Percentiles rank a stretch among this genome's conserved stretches.
phyloP scores from a whole-genome alignment of 176 grass and related monocot genomes.

The Metroxylon sagu region DNA sequence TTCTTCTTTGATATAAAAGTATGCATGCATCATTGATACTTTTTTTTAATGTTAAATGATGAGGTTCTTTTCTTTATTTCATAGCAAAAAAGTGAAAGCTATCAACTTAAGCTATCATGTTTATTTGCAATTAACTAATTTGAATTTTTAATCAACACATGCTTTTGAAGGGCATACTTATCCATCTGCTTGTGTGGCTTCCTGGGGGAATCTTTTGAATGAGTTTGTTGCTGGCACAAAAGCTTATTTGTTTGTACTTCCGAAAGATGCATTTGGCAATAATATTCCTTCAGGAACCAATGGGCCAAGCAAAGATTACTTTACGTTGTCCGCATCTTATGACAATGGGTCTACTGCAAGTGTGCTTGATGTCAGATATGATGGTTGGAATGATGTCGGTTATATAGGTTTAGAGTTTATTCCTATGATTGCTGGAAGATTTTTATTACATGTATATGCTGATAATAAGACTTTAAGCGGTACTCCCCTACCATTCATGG shows the following conservation, averaged over 20 bases:
- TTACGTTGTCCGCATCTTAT: constrained; percentile 24
- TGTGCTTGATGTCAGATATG: constrained; percentile 30
- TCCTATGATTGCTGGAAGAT: constrained; percentile 25
- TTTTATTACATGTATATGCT: constrained; percentile 44
- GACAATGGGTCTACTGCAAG: constrained; percentile 29
- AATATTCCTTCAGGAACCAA: constrained; percentile 7
- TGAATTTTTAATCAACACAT: no score
- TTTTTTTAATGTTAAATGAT: no score
- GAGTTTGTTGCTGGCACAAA: constrained; percentile 31
- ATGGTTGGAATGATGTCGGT: constrained; percentile 45
- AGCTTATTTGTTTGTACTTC: constrained; percentile 32
- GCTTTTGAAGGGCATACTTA: constrained; percentile 26
- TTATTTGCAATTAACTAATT: no score
- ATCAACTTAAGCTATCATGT: no score
- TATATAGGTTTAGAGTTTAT: constrained; percentile 53
- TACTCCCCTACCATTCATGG: constrained; percentile 42
- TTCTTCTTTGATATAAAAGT: no score
- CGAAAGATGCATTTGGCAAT: constrained; percentile 61
- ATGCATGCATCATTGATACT: no score
- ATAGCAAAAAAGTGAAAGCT: no score
- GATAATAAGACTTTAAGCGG: constrained; percentile 30
- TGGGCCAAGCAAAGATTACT: constrained; percentile 19
- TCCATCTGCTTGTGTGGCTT: constrained; percentile 38
- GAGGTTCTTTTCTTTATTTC: no score
- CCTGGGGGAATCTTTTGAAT: constrained; percentile 20